phyloP scores from a whole-genome alignment of 75 land plant genomes.

The Pseudotsuga menziesii region DNA sequence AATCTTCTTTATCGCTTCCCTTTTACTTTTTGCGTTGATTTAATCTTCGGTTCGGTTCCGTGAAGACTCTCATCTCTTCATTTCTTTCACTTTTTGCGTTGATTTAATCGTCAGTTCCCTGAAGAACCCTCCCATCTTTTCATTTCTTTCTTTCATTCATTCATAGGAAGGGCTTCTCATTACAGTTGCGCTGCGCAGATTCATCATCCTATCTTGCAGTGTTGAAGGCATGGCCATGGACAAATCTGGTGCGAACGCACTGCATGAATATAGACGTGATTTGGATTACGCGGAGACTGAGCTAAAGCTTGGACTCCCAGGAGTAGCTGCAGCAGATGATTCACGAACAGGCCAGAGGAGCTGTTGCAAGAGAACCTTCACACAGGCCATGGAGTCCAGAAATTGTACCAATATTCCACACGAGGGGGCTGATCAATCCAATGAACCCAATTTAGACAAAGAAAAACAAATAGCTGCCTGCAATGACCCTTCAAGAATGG shows the following conservation, averaged over 20 bases:
- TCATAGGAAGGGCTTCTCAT: not conserved
- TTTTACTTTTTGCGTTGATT: not conserved
- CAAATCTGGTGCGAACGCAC: not conserved
- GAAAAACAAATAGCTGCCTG: not conserved
- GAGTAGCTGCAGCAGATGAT: not conserved
- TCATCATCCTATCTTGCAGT: not conserved
- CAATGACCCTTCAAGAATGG: too few species aligned
- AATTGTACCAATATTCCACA: slow-evolving; percentile 29
- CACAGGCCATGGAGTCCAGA: slow-evolving; percentile 31
- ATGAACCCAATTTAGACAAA: slow-evolving; percentile 6
- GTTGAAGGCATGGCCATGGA: not conserved
- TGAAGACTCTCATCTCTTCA: too few species aligned
- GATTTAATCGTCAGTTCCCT: not conserved
- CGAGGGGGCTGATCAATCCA: slow-evolving; percentile 9
- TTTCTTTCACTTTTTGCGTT: too few species aligned
- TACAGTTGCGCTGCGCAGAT: not conserved
- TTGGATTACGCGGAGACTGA: slow-evolving; percentile 50
- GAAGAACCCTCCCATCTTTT: too few species aligned
- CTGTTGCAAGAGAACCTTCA: slow-evolving; percentile 34
- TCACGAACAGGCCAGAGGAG: slow-evolving; percentile 10
- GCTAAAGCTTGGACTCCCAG: slow-evolving; percentile 49
- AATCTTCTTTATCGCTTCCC: slow-evolving; percentile 12
- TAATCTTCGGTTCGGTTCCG: not conserved
- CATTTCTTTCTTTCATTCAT: too few species aligned
- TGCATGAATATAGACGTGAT: not conserved